These are phyloP conservation scores for Colletotrichum sojae DNA, from an alignment of 2,329 filamentous ascomycete species.

Conservation along the genomic window DNA sequence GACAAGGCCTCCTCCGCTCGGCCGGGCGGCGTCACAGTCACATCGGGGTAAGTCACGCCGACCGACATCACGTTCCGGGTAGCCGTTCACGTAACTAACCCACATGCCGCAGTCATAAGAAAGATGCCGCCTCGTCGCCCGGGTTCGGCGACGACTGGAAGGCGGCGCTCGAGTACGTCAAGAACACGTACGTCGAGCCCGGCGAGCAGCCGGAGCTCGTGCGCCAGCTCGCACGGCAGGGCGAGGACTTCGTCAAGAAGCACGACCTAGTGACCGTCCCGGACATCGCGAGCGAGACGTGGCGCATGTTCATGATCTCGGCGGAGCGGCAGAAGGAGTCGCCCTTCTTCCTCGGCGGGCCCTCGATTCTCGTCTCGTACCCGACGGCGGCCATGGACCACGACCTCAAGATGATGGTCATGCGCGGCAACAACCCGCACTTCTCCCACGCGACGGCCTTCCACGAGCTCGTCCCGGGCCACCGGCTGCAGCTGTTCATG, in stretches of 20 bases:
- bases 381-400: slow-evolving; percentile 67
- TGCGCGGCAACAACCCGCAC: slow-evolving; percentile 71
- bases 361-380: slow-evolving; percentile 68
- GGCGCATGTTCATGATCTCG: slow-evolving; percentile 70
- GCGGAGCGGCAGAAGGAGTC: slow-evolving; percentile 66
- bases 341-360: slow-evolving; percentile 72
- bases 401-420: slow-evolving; percentile 70
- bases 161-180: slow-evolving; percentile 68
- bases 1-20: slow-evolving; percentile 9
- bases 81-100: neutral
- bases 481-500: slow-evolving; percentile 68
- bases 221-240: slow-evolving; percentile 64
- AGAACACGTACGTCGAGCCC: slow-evolving; percentile 66
- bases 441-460: slow-evolving; percentile 72
- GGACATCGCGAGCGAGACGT: slow-evolving; percentile 64
- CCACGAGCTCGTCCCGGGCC: slow-evolving; percentile 73
- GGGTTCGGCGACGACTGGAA: slow-evolving; percentile 63
- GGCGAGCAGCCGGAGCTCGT: slow-evolving; percentile 68
- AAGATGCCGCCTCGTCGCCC: neutral
- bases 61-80: neutral
- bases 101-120: neutral
- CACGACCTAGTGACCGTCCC: slow-evolving; percentile 71
- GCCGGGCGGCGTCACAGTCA: neutral
- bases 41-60: slow-evolving; percentile 23
- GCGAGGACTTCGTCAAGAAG: slow-evolving; percentile 65